Evolutionary conservation across 2,329 filamentous ascomycete species (phyloP).

Genomic region (Pyricularia pennisetigena): DNA sequence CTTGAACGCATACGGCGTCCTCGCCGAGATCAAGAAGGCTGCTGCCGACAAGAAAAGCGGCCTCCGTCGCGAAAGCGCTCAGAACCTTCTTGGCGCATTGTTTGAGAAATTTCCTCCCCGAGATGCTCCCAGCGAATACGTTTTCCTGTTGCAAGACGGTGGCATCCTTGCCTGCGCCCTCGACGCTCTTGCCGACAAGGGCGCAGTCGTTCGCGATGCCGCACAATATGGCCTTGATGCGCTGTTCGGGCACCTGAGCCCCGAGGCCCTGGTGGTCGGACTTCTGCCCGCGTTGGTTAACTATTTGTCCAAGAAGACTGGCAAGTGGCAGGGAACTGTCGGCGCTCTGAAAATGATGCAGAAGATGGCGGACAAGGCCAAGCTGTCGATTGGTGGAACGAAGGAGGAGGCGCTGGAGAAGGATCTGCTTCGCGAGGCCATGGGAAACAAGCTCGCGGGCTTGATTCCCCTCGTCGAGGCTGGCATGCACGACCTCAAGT

Average conservation of each 20-base stretch:
- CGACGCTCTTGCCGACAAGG: constrained; percentile 85
- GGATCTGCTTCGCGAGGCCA: constrained; percentile 79
- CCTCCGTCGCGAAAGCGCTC: constrained; percentile 75
- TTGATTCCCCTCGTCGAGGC: constrained; percentile 86
- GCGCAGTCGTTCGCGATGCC: constrained; percentile 75
- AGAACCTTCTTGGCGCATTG: constrained; percentile 88
- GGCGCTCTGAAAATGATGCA: constrained; percentile 78
- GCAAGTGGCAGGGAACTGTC: constrained; percentile 96
- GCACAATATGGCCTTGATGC: constrained; percentile 91
- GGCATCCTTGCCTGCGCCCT: constrained; percentile 63
- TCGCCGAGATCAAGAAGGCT: constrained; percentile 56
- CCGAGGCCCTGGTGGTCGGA: constrained; percentile 75
- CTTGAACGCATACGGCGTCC: constrained; percentile 41
- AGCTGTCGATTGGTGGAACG: constrained; percentile 67
- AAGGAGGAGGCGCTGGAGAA: constrained; percentile 81
- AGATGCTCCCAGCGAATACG: constrained; percentile 68
- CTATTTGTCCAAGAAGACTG: constrained; percentile 75
- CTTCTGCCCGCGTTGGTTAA: constrained; percentile 65
- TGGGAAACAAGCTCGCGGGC: constrained; percentile 78
- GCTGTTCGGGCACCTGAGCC: constrained; percentile 66
- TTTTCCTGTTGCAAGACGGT: constrained; percentile 74
- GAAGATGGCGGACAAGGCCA: constrained; percentile 90
- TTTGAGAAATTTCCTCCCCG: constrained; percentile 80
- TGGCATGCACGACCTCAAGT: constrained; percentile 95
- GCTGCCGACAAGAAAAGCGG: constrained; percentile 91